Conservation (phyloP, 257 asterid genomes). For the Echites panduratus region DNA sequence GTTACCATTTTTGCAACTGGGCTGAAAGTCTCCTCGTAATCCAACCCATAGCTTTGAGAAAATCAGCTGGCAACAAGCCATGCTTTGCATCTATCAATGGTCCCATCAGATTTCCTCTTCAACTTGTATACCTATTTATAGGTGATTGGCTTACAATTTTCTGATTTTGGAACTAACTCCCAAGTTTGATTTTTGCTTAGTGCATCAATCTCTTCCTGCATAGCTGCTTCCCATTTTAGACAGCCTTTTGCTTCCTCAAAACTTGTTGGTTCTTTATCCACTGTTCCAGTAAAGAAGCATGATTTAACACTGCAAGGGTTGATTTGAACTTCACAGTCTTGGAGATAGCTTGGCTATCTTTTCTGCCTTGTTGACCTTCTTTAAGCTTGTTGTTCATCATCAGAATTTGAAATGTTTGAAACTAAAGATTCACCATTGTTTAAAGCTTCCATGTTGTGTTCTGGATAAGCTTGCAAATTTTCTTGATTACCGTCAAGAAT, state of each 20-base stretch:
- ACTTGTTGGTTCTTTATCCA: no score
- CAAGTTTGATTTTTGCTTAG: constrained; percentile 4
- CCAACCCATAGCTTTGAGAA: no score
- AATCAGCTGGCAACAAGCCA: background rate
- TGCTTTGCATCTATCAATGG: no score
- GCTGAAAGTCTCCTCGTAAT: no score
- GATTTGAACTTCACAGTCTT: no score
- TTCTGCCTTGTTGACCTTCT: constrained; percentile 9
- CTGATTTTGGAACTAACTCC: background rate
- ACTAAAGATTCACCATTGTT: no score
- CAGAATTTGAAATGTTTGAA: background rate
- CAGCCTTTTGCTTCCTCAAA: no score
- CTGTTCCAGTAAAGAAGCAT: background rate
- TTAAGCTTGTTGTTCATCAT: background rate
- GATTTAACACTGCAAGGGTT: background rate
- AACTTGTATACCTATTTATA: constrained; percentile 19
- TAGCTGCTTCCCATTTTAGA: no score
- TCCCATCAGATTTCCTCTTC: constrained; percentile 6
- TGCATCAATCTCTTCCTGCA: constrained; percentile 13
- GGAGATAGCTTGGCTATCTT: constrained; percentile 5
- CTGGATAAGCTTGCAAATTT: background rate
- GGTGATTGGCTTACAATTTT: constrained; percentile 1
- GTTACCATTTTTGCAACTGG: no score
- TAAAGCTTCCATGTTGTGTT: background rate
- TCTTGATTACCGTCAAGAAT: constrained; percentile 7